Evolutionary conservation across 768 basidiomycete genomes (phyloP), one percentile per base, ranked within the genome.

Genomic region (Mrakia blollopis): DNA sequence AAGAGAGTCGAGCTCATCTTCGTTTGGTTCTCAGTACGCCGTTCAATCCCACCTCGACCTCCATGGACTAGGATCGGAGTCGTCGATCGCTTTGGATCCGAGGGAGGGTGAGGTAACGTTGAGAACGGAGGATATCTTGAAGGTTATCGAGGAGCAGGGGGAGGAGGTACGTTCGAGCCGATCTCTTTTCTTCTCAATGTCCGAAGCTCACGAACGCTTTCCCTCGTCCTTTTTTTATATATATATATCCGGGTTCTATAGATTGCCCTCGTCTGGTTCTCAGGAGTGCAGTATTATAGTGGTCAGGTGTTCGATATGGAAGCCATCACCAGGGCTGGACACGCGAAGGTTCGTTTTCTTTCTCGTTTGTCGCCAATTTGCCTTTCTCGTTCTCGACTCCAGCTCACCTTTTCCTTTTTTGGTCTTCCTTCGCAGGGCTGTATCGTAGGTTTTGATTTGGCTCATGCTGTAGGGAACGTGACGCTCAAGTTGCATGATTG

Each of bases 241-340:
- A n/a, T n/a, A n/a, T n/a, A n/a, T n/a, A n/a, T n/a, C n/a, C n/a
- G n/a, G n/a, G n/a, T n/a, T n/a, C n/a, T n/a, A 87, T 63, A 83
- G 83, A 93, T 98, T 79, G 92, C 97, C 41, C 87, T 99, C 57
- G 93, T 98, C 77, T 88, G 98, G 78, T 91, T 99, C 82, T 90
- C 91, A 74, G 93, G 96, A 3, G 89, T 98, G 47, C 96, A 98
- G 84, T 99, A 94, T 85, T 99, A 98, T 85, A 96, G 94, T 32
- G 97, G 95, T 21, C 95, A 99, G 83, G 89, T 86, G 84, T 98
- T 99, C 85, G 91, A 93, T 72, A 93, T 98, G 85, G 81, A 91
- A 81, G 85, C 85, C 35, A 91, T 99, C 82, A 94, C 96, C 23
- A 87, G 86, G 78, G 92, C 91, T 75, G 92, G 92, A 41, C 90